Percentiles rank a stretch among this genome's conserved stretches.
phyloP scores from a whole-genome alignment of 1,284 basidiomycete species.

The Porogramme epimiltina region DNA sequence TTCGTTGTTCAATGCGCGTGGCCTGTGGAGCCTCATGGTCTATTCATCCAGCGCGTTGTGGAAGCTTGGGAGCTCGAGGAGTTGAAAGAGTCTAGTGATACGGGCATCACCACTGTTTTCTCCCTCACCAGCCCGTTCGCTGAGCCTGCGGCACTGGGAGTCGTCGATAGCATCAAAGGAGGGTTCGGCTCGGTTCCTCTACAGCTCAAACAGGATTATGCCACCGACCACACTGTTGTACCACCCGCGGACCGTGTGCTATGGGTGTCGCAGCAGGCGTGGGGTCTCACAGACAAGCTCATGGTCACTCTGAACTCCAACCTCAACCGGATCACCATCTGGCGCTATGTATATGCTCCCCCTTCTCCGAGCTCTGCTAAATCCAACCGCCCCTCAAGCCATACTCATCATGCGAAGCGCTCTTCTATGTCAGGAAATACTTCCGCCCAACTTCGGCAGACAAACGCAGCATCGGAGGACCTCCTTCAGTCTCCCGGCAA shows the following conservation, averaged over 20 bases:
- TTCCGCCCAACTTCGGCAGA: constrained; percentile 20
- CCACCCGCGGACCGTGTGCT: constrained; percentile 64
- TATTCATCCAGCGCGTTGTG: constrained; percentile 78
- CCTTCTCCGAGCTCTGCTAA: constrained; percentile 42
- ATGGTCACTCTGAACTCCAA: constrained; percentile 59
- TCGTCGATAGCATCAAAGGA: constrained; percentile 57
- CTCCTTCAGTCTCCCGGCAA: constrained; percentile 19
- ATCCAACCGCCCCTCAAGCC: constrained; percentile 9
- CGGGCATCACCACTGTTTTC: constrained; percentile 75
- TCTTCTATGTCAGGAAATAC: constrained; percentile 26
- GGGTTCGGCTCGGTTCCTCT: constrained; percentile 41
- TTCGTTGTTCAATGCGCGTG: constrained; percentile 80
- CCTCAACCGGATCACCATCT: constrained; percentile 56
- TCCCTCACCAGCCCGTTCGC: constrained; percentile 75
- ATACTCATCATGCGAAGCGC: constrained; percentile 18
- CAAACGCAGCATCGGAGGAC: constrained; percentile 20
- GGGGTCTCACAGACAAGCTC: constrained; percentile 48
- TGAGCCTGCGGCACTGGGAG: constrained; percentile 71
- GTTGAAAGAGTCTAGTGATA: constrained; percentile 59
- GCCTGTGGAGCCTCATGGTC: constrained; percentile 75
- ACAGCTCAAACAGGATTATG: constrained; percentile 54
- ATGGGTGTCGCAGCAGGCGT: constrained; percentile 53
- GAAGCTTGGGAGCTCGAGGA: constrained; percentile 69
- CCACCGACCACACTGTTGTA: constrained; percentile 47
- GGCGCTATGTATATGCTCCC: constrained; percentile 69